These are phyloP conservation scores for Porphyrellus cyaneotinctus DNA, from an alignment of 768 basidiomycete genomes.

Conservation along the genomic window DNA sequence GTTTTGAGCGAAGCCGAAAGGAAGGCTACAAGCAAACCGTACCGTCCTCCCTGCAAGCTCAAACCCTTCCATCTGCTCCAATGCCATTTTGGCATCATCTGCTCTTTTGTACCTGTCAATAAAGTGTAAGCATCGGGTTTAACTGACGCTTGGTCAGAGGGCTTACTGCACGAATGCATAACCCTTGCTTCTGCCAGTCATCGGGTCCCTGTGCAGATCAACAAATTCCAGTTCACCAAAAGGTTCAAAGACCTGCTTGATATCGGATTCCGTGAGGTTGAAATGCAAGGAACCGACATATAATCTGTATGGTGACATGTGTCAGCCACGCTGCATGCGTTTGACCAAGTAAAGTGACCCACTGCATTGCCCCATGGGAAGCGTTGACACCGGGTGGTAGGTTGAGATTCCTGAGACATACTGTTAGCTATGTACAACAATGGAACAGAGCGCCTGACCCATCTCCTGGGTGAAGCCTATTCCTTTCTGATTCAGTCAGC, in stretches of 20 bases:
- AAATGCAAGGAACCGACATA: constrained; percentile 97
- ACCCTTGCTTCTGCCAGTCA: constrained; percentile 94
- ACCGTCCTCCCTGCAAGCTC: constrained; percentile 94
- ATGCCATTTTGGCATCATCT: constrained; percentile 94
- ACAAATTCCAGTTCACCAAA: constrained; percentile 98
- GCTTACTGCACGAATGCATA: constrained; percentile 96
- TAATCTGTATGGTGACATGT: constrained; percentile 48
- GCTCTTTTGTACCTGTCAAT: constrained; percentile 72
- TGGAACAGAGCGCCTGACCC: constrained; percentile 47
- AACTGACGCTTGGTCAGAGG: not conserved
- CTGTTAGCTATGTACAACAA: constrained; percentile 10
- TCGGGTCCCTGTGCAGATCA: constrained; percentile 93
- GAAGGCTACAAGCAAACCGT: constrained; percentile 20
- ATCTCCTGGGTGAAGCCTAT: constrained; percentile 83
- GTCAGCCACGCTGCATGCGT: constrained; percentile 11
- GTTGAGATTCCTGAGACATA: constrained; percentile 58
- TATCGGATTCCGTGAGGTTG: constrained; percentile 94
- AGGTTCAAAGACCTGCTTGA: constrained; percentile 98
- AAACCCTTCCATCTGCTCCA: constrained; percentile 99
- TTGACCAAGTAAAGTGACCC: constrained; percentile 35
- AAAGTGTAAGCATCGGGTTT: not conserved
- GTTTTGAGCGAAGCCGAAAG: constrained; percentile 13
- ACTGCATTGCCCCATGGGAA: constrained; percentile 83
- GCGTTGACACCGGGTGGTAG: constrained; percentile 82
- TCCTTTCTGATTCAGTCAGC: constrained; percentile 94